Base-by-base conservation (phyloP, 306 rosid species). In the Spatholobus suberectus region DNA sequence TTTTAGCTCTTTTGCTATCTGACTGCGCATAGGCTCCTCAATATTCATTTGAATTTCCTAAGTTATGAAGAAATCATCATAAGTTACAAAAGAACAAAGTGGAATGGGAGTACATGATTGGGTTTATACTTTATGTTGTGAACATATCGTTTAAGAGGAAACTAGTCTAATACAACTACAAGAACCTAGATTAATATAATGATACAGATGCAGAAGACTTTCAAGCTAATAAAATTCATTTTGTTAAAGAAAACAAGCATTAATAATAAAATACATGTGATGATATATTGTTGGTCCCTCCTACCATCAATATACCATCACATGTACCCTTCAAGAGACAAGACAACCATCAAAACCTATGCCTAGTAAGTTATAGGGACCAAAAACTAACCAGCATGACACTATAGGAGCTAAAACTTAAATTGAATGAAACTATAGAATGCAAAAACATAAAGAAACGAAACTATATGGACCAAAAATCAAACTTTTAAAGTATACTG, bases 1-100 rank as follows among this genome's bases (percentile, higher is more conserved):
- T 85, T 90, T 96, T 85, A 96, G 86, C 73, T 96, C 99, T 70
- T 85, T 89, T 18, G 88, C 98, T 84, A 96, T 89, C 83, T 59
- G 97, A 86, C 8, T 90, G 82, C 90, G 80, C 35, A 51, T 75
- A 43, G 96, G 79, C 90, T 92, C 99, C 83, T 90, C 97, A 49
- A 90, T 79, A 65, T 85, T 92, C 98, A 96, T 89, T 86, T 87
- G 96, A 86, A 96, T 94, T 73, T 89, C 94, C 99, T 96, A 89
- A 79, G 81, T 73, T 63, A 4, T 8, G 80, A 47, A 69, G 52
- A 78, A 84, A 32, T 15, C 17, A 70, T 79, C 20, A 73, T 79
- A 26, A 87, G 74, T 29, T 61, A 43, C 18, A 81, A 43, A 59
- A 35, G 52, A 82, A 47, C 66, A 81, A 51, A 10, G 38, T 54